Evolutionary conservation across 768 basidiomycete genomes (phyloP).

Genomic region (Porphyrellus cyaneotinctus): DNA sequence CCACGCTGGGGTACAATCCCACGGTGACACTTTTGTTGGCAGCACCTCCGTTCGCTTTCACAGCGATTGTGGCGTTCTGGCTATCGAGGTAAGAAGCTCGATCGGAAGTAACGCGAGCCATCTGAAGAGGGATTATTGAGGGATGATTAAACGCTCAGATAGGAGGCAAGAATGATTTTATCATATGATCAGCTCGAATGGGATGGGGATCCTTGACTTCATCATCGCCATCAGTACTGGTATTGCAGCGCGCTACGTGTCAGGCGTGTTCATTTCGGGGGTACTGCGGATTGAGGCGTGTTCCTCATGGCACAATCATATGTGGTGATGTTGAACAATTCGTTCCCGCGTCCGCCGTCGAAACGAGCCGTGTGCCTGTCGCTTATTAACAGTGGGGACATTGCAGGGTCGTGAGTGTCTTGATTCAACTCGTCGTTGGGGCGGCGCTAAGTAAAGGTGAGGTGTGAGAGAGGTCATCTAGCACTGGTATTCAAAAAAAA

Average conservation of each 20-base stretch:
- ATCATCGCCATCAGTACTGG: slow-evolving; percentile 60
- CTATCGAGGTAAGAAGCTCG: slow-evolving; percentile 41
- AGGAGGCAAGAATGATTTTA: slow-evolving; percentile 63
- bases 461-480: slow-evolving; percentile 62
- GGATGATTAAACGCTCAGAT: slow-evolving; percentile 59
- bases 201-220: slow-evolving; percentile 63
- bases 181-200: slow-evolving; percentile 55
- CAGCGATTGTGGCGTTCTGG: slow-evolving; percentile 51
- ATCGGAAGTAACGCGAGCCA: not conserved
- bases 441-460: not conserved
- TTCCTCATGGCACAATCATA: slow-evolving; percentile 77
- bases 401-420: slow-evolving; percentile 61
- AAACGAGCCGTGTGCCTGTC: slow-evolving; percentile 85
- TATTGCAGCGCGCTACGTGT: slow-evolving; percentile 57
- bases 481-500: slow-evolving; percentile 62
- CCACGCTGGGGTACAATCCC: slow-evolving; percentile 62
- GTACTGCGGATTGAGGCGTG: slow-evolving; percentile 33
- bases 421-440: not conserved
- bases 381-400: slow-evolving; percentile 73
- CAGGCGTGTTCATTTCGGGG: slow-evolving; percentile 21
- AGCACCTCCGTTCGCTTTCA: slow-evolving; percentile 70
- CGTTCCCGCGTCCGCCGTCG: slow-evolving; percentile 71
- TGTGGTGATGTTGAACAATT: slow-evolving; percentile 55
- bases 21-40: slow-evolving; percentile 69
- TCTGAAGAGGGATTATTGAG: slow-evolving; percentile 1